Conservation (phyloP, 768 basidiomycete species). For the Zangia roseola region DNA sequence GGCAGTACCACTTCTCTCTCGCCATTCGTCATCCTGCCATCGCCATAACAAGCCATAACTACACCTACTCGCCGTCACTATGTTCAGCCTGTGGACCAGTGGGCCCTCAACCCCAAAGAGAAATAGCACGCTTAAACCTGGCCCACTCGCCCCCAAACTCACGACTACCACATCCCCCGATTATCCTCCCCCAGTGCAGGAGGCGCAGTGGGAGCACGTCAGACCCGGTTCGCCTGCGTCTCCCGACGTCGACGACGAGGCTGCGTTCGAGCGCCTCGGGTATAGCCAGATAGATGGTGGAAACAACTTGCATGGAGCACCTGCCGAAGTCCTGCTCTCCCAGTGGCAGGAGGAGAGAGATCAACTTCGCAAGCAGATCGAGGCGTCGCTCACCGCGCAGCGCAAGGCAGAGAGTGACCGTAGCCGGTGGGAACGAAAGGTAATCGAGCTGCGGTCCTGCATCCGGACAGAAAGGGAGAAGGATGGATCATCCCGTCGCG, state of each 20-base stretch:
- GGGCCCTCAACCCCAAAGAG: conserved; percentile 19
- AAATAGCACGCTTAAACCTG: conserved; percentile 12
- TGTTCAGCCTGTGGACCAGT: conserved; percentile 7
- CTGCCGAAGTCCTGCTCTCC: background rate
- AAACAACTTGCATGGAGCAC: background rate
- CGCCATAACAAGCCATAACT: background rate
- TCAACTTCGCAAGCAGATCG: conserved; percentile 8
- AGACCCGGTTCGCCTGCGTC: conserved; percentile 14
- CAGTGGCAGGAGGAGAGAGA: conserved; percentile 15
- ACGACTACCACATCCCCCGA: conserved; percentile 13
- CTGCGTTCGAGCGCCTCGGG: conserved; percentile 15
- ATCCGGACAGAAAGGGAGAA: conserved; percentile 12
- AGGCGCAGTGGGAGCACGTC: conserved; percentile 25
- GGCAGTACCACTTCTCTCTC: background rate
- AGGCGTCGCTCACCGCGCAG: conserved; percentile 11
- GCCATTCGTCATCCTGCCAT: background rate
- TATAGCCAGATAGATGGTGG: conserved; percentile 20
- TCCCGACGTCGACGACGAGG: conserved; percentile 17
- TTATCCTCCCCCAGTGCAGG: conserved; percentile 10
- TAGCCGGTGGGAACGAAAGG: conserved; percentile 22
- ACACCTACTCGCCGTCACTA: background rate
- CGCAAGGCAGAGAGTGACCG: conserved; percentile 19
- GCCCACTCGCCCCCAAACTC: conserved; percentile 24
- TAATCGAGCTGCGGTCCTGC: conserved; percentile 14
- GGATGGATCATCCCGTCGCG: conserved; percentile 19